Evolutionary conservation across 352 stramenopile species (phyloP).

Genomic region (Phytopythium delawarense): DNA sequence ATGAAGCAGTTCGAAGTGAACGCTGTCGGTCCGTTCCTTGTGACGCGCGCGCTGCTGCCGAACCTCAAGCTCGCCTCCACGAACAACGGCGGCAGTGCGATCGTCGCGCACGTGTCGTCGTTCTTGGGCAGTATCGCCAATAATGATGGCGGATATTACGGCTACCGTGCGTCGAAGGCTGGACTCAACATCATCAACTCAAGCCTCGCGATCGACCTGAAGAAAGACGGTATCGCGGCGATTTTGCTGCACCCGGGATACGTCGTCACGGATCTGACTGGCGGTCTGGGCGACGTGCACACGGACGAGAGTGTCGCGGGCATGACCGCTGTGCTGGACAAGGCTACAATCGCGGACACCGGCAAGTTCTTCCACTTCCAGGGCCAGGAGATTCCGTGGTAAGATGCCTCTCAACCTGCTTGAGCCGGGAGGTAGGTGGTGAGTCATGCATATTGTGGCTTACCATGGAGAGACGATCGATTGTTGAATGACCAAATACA

Average conservation of each 20-base stretch:
- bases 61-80: conserved; percentile 34
- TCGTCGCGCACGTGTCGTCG: conserved; percentile 41
- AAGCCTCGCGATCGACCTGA: conserved; percentile 31
- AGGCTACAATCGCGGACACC: conserved; percentile 23
- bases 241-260: conserved; percentile 43
- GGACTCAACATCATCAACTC: conserved; percentile 62
- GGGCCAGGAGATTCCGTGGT: conserved; percentile 12
- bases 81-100: conserved; percentile 30
- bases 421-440: no score
- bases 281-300: conserved; percentile 18
- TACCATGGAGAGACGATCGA: no score
- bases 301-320: conserved; percentile 24
- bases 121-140: conserved; percentile 38
- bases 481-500: no score
- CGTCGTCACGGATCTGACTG: conserved; percentile 39
- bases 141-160: conserved; percentile 41
- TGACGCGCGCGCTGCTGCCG: conserved; percentile 38
- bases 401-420: no score
- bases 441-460: background rate
- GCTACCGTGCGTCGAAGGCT: conserved; percentile 60
- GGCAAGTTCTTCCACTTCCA: conserved; percentile 36
- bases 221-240: conserved; percentile 24
- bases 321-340: conserved; percentile 24
- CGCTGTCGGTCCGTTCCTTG: conserved; percentile 40
- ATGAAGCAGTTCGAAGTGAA: conserved; percentile 59